Evolutionary conservation across 495 filamentous ascomycete genomes (phyloP), one percentile per base, ranked within the genome.

Genomic region (Penicillium longicatenatum): DNA sequence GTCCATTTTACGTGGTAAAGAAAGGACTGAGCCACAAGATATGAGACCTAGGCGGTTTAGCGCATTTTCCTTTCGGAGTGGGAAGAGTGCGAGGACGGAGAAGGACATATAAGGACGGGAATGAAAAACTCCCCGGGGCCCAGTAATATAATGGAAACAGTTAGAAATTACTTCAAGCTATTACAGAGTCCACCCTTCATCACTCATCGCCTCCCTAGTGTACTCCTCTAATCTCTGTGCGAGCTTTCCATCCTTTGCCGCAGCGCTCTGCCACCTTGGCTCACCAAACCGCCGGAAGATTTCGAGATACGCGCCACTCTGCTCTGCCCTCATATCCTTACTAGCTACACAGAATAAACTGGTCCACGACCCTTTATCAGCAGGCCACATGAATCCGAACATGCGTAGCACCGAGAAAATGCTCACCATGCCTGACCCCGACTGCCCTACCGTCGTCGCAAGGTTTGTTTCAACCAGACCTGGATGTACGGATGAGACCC

Each of bases 331-430:
- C 65, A 76, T 71, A 48, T 68, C 62, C 20, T 12, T 55, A 59
- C 75, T 76, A 55, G 75, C 76, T 33, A 62, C 75, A 67, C 73
- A 76, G 55, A 75, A 75, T 42, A 75, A 22, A 51, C 62, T 72
- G 6, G 61, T 73, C 66, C 69, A 75, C 43, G 74, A 62, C 26
- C 75, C 76, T 52, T 70, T 75, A 17, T 78, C 75, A 4, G 64
- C 64, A 47, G 63, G 50, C 50, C 45, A 59, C 12, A 67, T 44
- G 17, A 69, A 41, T 21, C 70, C 68, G 30, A 74, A 50, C 54
- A 50, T 54, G 45, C 57, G 56, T 10, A 65, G 53, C 14, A 60
- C 35, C 33, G 52, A 62, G 57, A 71, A 65, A 35, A 69, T 49
- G 52, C 42, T 60, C 50, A 26, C 49, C 43, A 68, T 46, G 1